Percentiles rank a stretch among this genome's conserved stretches.
phyloP scores from a whole-genome alignment of 228 moss, liverwort and hornwort species.

The Sphagnum magellanicum region DNA sequence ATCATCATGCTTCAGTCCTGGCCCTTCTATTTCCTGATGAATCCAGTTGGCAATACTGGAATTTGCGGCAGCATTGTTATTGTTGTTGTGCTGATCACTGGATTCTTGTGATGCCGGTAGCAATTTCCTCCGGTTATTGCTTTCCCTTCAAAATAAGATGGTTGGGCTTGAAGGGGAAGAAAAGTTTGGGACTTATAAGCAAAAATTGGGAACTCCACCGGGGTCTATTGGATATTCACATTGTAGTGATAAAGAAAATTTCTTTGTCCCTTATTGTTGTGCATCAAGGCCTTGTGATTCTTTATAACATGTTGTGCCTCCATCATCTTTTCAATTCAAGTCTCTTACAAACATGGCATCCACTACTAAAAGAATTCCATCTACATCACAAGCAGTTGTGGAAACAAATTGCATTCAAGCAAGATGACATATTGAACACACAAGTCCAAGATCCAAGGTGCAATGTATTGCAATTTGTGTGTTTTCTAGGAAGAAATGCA shows the following conservation, averaged over 20 bases:
- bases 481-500: background rate
- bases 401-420: background rate
- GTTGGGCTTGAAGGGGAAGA: background rate
- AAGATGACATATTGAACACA: background rate
- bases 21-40: too few relatives aligned
- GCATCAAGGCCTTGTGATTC: background rate
- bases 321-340: background rate
- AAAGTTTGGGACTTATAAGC: background rate
- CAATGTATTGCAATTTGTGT: background rate
- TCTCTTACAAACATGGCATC: background rate
- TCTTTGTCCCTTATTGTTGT: background rate
- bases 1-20: too few relatives aligned
- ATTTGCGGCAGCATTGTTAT: too few relatives aligned
- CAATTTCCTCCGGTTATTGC: background rate
- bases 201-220: background rate
- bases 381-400: background rate
- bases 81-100: too few relatives aligned
- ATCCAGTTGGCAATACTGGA: too few relatives aligned
- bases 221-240: background rate
- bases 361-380: background rate
- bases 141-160: background rate
- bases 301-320: background rate
- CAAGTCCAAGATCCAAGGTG: background rate
- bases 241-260: background rate
- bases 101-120: too few relatives aligned